Evolutionary conservation across 768 basidiomycete species (phyloP).

Genomic region (Favolaschia claudopus): DNA sequence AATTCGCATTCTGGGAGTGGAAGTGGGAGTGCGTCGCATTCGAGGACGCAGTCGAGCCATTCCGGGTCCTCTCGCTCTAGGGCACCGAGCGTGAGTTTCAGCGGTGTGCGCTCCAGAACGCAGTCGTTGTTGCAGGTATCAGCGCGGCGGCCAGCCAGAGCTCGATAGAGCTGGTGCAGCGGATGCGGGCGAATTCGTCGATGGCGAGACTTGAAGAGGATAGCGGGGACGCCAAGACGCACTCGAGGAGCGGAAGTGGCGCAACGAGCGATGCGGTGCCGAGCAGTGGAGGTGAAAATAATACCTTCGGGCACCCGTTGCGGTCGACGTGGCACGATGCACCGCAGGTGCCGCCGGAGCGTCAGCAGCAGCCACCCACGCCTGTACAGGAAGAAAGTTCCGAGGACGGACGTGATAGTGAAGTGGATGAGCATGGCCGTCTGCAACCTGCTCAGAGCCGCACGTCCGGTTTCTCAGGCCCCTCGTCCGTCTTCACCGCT

Average conservation of each 20-base stretch:
- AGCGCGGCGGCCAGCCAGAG: constrained; percentile 63
- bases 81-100: constrained; percentile 49
- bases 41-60: constrained; percentile 40
- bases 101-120: constrained; percentile 64
- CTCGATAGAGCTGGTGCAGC: constrained; percentile 64
- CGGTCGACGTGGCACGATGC: constrained; percentile 44
- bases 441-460: constrained; percentile 13
- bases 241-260: constrained; percentile 60
- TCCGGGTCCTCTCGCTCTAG: constrained; percentile 50
- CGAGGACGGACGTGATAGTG: neutral
- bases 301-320: constrained; percentile 76
- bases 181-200: constrained; percentile 71
- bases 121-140: constrained; percentile 73
- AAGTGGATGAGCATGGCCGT: neutral
- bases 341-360: constrained; percentile 28
- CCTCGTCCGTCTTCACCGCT: constrained; percentile 24
- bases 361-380: constrained; percentile 28
- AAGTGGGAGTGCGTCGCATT: constrained; percentile 9
- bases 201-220: constrained; percentile 73
- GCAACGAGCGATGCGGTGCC: constrained; percentile 53
- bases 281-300: constrained; percentile 66
- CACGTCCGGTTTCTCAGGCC: constrained; percentile 21
- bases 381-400: constrained; percentile 6
- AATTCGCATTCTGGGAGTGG: constrained; percentile 30
- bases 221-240: constrained; percentile 38